These are phyloP conservation scores for Wickerhamiella azymoides DNA, from an alignment of 805 yeast genomes.

Conservation along the genomic window DNA sequence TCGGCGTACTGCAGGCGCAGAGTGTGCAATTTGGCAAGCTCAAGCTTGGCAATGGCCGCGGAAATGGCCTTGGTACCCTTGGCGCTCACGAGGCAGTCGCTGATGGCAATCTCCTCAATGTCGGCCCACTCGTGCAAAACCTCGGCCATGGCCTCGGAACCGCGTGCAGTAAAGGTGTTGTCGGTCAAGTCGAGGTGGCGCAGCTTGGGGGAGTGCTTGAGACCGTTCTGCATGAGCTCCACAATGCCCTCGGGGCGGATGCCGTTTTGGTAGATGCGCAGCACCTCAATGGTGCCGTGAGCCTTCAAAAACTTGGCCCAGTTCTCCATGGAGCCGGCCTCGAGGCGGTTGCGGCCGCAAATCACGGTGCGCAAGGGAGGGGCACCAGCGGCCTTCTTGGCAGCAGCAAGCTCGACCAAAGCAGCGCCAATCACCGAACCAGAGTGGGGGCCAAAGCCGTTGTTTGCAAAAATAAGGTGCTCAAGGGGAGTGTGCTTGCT, in stretches of 20 bases:
- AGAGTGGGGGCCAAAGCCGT: conserved; percentile 97
- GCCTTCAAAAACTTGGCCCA: conserved; percentile 75
- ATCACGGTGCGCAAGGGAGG: conserved; percentile 61
- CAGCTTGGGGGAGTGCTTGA: conserved; percentile 45
- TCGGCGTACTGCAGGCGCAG: conserved; percentile 83
- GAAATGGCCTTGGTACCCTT: conserved; percentile 54
- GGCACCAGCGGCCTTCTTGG: conserved; percentile 33
- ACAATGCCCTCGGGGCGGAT: conserved; percentile 88
- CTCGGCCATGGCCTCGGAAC: conserved; percentile 51
- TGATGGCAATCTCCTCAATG: conserved; percentile 66
- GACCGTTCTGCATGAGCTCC: conserved; percentile 58
- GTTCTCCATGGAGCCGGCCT: conserved; percentile 81
- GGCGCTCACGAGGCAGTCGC: conserved; percentile 76
- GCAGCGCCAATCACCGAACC: conserved; percentile 90
- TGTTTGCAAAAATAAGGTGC: conserved; percentile 80
- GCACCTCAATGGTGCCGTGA: conserved; percentile 56
- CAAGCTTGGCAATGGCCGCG: conserved; percentile 20
- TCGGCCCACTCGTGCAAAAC: conserved; percentile 48
- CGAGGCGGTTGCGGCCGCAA: conserved; percentile 95
- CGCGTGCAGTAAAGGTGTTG: conserved; percentile 71
- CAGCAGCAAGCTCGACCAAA: conserved; percentile 53
- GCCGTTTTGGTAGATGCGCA: conserved; percentile 88
- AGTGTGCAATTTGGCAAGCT: conserved; percentile 33
- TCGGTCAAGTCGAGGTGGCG: conserved; percentile 79
- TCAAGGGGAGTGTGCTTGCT: conserved; percentile 63